Conservation (phyloP, 495 filamentous ascomycete species). For the Thermothielavioides terrestris region DNA sequence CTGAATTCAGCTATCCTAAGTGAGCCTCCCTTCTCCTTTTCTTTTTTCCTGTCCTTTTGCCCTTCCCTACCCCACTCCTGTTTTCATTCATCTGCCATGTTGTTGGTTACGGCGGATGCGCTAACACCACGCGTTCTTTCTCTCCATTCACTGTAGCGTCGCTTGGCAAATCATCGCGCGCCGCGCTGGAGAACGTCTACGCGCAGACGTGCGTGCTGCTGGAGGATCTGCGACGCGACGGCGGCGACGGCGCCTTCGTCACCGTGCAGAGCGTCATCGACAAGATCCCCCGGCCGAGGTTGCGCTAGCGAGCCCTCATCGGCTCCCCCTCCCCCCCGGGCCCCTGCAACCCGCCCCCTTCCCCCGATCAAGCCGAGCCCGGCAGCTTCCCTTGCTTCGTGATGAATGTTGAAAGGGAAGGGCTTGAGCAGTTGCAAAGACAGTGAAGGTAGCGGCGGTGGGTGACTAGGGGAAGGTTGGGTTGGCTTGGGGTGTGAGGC, state of each 20-base stretch:
- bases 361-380: too few relatives aligned
- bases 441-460: too few relatives aligned
- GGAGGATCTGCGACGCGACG: slow-evolving; percentile 71
- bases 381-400: too few relatives aligned
- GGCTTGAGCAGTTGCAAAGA: too few relatives aligned
- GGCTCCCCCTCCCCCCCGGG: too few relatives aligned
- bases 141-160: slow-evolving; percentile 49
- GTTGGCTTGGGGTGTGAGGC: too few relatives aligned
- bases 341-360: too few relatives aligned
- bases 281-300: slow-evolving; percentile 24
- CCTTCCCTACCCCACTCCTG: not conserved
- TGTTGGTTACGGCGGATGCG: not conserved
- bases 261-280: slow-evolving; percentile 64
- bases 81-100: not conserved
- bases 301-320: too few relatives aligned
- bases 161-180: slow-evolving; percentile 78
- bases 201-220: slow-evolving; percentile 83
- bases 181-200: slow-evolving; percentile 77
- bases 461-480: too few relatives aligned
- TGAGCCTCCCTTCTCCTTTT: slow-evolving; percentile 36
- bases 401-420: too few relatives aligned
- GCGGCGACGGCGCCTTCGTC: slow-evolving; percentile 80
- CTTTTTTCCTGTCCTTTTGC: too few relatives aligned
- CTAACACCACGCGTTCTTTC: slow-evolving; percentile 4
- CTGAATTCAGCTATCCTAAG: slow-evolving; percentile 89